Conservation (phyloP, 352 stramenopile genomes). For the Thraustotheca clavata region DNA sequence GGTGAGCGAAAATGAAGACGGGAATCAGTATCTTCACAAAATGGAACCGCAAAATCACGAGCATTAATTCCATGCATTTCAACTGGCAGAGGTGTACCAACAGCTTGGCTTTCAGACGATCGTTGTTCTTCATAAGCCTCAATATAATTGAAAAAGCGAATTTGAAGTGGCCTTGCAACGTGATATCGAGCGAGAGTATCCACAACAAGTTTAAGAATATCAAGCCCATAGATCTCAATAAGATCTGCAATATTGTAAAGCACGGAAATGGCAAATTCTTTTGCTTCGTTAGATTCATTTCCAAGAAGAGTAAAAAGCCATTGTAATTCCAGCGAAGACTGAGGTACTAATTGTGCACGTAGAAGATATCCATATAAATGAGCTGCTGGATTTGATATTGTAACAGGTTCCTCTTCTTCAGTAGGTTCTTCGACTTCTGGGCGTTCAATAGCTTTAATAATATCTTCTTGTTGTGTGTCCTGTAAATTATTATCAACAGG, state of each 20-base stretch:
- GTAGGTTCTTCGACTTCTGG: not conserved
- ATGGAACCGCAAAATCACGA: conserved; percentile 48
- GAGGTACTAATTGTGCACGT: conserved; percentile 5
- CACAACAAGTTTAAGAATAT: conserved; percentile 42
- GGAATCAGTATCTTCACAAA: conserved; percentile 60
- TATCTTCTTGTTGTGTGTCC: not conserved
- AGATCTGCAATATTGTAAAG: not conserved
- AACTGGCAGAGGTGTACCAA: not conserved
- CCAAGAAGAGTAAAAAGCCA: conserved; percentile 14
- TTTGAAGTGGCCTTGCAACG: not conserved
- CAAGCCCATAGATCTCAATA: conserved; percentile 27
- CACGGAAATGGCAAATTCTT: conserved; percentile 9
- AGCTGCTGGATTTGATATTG: not conserved
- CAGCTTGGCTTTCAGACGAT: conserved; percentile 2
- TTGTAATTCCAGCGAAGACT: conserved; percentile 10
- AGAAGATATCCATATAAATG: conserved; percentile 13
- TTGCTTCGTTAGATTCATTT: not conserved
- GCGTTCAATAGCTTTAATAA: not conserved
- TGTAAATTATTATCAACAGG: not conserved
- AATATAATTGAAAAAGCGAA: conserved; percentile 8
- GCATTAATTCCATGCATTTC: conserved; percentile 22
- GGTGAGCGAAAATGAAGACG: conserved; percentile 52
- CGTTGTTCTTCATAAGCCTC: conserved; percentile 7
- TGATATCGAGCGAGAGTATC: conserved; percentile 18
- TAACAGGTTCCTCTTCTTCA: not conserved